Conservation (phyloP, 495 filamentous ascomycete species). For the Glarea lozoyensis region DNA sequence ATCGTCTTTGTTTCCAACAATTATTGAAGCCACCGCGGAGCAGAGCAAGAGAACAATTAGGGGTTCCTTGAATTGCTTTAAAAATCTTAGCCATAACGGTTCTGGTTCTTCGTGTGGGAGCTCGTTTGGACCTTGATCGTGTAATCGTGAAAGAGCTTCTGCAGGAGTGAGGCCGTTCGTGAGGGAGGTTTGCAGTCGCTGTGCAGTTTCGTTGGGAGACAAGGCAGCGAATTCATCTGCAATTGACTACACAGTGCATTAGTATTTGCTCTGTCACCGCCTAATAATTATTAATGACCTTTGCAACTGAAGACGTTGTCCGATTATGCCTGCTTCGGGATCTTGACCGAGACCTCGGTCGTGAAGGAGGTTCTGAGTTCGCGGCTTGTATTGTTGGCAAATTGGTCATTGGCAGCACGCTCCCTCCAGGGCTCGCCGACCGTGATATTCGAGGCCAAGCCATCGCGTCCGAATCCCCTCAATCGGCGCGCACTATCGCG, state of each 20-base stretch:
- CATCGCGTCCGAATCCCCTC: constrained; percentile 10
- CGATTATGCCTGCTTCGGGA: constrained; percentile 17
- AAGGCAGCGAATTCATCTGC: constrained; percentile 41
- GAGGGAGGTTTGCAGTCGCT: constrained; percentile 73
- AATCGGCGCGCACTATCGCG: constrained; percentile 4
- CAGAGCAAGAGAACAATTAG: constrained; percentile 80
- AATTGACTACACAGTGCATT: constrained; percentile 17
- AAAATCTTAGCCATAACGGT: constrained; percentile 86
- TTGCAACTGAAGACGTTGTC: constrained; percentile 18
- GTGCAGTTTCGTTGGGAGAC: constrained; percentile 66
- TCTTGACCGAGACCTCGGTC: constrained; percentile 11
- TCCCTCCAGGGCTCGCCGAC: constrained; percentile 12
- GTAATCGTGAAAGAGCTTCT: constrained; percentile 70
- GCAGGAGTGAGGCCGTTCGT: constrained; percentile 68
- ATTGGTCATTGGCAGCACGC: constrained; percentile 17
- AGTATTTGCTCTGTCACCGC: too few relatives aligned
- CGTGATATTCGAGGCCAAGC: constrained; percentile 16
- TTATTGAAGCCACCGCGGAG: constrained; percentile 80
- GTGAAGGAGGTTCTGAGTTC: constrained; percentile 15
- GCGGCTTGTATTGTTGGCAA: constrained; percentile 14
- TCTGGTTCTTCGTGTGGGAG: constrained; percentile 89
- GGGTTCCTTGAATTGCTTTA: constrained; percentile 94
- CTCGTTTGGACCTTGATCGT: constrained; percentile 84
- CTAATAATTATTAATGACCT: constrained; percentile 12
- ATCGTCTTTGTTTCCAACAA: constrained; percentile 95